phyloP scores from a whole-genome alignment of 257 asterid species.

The Primulina eburnea region DNA sequence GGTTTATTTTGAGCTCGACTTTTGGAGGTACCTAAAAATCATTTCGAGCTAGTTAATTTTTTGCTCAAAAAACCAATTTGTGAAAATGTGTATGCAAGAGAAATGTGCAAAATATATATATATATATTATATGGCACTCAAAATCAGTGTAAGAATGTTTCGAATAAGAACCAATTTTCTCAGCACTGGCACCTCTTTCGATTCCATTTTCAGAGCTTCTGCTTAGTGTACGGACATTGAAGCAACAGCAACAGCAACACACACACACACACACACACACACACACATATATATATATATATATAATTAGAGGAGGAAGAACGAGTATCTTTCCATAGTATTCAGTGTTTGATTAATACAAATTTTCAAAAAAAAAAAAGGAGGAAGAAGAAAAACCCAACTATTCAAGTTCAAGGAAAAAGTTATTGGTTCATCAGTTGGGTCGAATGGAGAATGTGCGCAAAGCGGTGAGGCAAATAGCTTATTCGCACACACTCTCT shows the following conservation, averaged over 20 bases:
- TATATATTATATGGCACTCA: not conserved
- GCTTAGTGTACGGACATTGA: no score
- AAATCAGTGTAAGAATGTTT: not conserved
- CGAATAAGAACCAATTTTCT: no score
- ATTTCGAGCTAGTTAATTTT: not conserved
- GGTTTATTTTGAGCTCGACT: not conserved
- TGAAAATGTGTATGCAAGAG: not conserved
- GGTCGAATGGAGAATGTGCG: conserved; percentile 59
- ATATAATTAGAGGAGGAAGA: not conserved
- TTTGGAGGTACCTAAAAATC: not conserved
- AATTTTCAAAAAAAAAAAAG: no score
- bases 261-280: no score
- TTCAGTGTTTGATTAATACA: no score
- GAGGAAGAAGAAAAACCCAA: no score
- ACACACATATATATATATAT: no score
- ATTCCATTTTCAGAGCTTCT: no score
- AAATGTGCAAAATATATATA: not conserved
- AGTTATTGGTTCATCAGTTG: not conserved
- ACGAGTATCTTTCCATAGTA: not conserved
- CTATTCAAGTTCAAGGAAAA: no score
- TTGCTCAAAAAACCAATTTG: not conserved
- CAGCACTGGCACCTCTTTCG: no score
- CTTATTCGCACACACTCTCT: conserved; percentile 43
- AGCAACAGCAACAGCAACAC: no score
- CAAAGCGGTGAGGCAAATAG: conserved; percentile 62